phyloP scores from a whole-genome alignment of 306 rosid species.

The Boehmeria nivea region DNA sequence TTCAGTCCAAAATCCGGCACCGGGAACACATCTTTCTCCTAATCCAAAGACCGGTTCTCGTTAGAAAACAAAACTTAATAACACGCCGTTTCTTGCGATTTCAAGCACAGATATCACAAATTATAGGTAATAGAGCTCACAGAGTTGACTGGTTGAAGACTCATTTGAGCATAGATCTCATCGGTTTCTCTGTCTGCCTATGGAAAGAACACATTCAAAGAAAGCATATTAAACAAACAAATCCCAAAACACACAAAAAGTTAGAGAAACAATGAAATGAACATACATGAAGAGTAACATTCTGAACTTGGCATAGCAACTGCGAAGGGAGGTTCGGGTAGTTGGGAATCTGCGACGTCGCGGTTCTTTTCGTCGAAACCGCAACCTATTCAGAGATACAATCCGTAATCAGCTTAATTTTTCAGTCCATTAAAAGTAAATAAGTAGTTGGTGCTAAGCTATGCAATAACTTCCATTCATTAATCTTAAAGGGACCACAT shows the following conservation, averaged over 20 bases:
- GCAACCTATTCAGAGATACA: constrained; percentile 87
- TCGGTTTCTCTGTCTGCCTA: constrained; percentile 96
- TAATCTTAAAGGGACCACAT: too few species aligned
- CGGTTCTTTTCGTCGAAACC: constrained; percentile 79
- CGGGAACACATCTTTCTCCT: constrained; percentile 91
- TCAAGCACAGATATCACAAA: too few species aligned
- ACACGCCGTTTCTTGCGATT: too few species aligned
- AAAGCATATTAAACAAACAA: not conserved
- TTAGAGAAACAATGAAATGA: not conserved
- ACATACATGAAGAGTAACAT: constrained; percentile 77
- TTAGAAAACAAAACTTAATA: too few species aligned
- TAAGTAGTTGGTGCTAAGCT: too few species aligned
- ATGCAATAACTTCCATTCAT: too few species aligned
- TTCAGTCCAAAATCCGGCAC: constrained; percentile 71
- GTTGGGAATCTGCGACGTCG: constrained; percentile 94
- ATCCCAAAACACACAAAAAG: not conserved
- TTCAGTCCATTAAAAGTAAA: too few species aligned
- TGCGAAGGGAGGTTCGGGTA: constrained; percentile 86
- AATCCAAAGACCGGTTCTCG: not conserved
- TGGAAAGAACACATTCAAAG: constrained; percentile 22
- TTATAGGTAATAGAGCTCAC: constrained; percentile 55
- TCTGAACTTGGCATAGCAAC: constrained; percentile 85
- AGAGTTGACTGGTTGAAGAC: constrained; percentile 84
- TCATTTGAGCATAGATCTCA: constrained; percentile 94
- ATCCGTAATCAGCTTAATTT: too few species aligned